Evolutionary conservation across 1,139 yeast species (phyloP), one percentile per base, ranked within the genome.

Genomic region (Candida buenavistaensis): DNA sequence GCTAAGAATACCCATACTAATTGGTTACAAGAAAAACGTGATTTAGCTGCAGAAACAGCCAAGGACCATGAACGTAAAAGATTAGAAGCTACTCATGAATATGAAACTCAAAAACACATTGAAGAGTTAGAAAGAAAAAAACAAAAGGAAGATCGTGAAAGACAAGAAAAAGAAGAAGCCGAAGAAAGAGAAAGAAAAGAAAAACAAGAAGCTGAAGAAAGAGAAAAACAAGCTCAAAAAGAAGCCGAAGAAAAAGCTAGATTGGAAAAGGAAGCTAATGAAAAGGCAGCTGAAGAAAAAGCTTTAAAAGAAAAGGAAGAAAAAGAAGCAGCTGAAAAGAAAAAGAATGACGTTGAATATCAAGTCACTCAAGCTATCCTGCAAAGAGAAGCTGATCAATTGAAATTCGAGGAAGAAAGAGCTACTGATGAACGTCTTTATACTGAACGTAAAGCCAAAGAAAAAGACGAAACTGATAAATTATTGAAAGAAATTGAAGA

Each of bases 21-120:
- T 23, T 76, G 81, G 80, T 65, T 69, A 44, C 46, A 49, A 6
- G 78, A 76, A 44, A 64, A 65, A 53, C 55, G 65, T 38, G 52
- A 51, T 1, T 46, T 65, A 34, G 70, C 78, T n/a, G 63, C 58
- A 39, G 50, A 59, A 33, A 49, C 58, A 33, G 70, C 72, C 11
- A 52, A 61, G 38, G 76, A 70, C 30, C 66, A 61, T 37, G 76
- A 74, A 46, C 62, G 70, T 38, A 61, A 66, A 47, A 64, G 78
- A 46, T 52, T 65, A 14, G 73, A 68, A 46, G 78, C 75, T 25
- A 62, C 63, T 29, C 65, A 71, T 45, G 77, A 68, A 28, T 75
- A 69, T 37, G 78, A 71, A 44, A 68, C 73, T 35, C 60, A 63
- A 44, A 64, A 60, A 46, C 50, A 66, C 23, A 64, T 71, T 46